A percentile compares a stretch with the other conserved stretches of the same genome.
Evolutionary conservation across 2,329 filamentous ascomycete species (phyloP).

Genomic region (Fusarium coicis): DNA sequence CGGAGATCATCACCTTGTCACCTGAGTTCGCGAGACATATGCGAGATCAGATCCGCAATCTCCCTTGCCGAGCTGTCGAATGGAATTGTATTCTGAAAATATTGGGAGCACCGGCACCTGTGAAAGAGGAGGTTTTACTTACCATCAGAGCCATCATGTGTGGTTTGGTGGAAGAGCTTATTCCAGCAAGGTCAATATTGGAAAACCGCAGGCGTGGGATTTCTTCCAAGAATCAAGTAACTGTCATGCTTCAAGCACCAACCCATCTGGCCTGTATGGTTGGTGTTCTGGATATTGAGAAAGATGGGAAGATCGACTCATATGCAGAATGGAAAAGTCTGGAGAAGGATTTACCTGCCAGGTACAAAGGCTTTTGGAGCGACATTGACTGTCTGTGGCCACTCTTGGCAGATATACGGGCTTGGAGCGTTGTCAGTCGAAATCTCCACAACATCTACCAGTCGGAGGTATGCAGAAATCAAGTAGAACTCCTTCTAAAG

Average conservation of each 20-base stretch:
- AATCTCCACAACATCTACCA: background rate
- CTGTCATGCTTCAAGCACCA: background rate
- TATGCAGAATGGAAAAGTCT: background rate
- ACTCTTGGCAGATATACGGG: background rate
- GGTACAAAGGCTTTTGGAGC: background rate
- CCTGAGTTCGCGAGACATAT: background rate
- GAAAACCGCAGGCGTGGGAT: background rate
- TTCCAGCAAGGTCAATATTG: background rate
- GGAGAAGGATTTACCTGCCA: background rate
- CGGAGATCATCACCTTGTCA: background rate
- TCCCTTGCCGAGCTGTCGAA: background rate
- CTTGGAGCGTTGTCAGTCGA: background rate
- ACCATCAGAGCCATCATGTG: background rate
- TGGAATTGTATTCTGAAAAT: background rate
- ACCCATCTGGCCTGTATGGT: background rate
- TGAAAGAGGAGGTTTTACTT: background rate
- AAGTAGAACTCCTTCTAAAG: background rate
- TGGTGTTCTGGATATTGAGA: background rate
- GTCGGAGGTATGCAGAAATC: background rate
- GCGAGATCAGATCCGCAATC: background rate
- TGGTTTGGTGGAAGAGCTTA: background rate
- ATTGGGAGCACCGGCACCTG: too few relatives aligned
- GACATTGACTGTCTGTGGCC: background rate
- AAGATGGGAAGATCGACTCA: background rate
- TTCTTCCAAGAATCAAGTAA: background rate